Evolutionary conservation across 352 stramenopile species (phyloP), one percentile per base, ranked within the genome.

Genomic region (Peronospora farinosa): DNA sequence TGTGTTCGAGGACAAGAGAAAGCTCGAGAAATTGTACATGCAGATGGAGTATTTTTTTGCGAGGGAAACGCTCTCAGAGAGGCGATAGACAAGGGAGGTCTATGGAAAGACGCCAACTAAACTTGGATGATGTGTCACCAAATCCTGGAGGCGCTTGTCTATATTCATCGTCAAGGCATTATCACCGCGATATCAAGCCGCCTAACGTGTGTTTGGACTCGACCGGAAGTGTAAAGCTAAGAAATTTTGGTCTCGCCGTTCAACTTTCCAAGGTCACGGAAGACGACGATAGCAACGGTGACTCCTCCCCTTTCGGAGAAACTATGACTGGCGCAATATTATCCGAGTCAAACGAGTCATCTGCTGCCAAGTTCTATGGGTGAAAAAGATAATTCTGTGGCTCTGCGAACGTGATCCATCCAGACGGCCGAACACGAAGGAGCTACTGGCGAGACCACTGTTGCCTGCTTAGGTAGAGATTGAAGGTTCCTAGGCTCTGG

Each of bases 21-120:
- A 67, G 41, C 72, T 74, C 32, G 84, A 94, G 50, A 85, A 77
- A 52, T 64, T 96, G 46, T 95, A 92, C 56, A 96, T 96, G 52
- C 87, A 98, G 65, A 98, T 98, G 94, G 89, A 98, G 65, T 98
- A n/a, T n/a, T n/a, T n/a, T n/a, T 92, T 58, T 98, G 95, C 42
- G 76, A 94, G 39, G 73, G 84, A 7, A 97, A 95, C 41, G 96
- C 92, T 21, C 69, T 98, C 30, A 72, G 92, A 47, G 88, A 97
- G 37, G 76, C 98, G 30, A 98, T 98, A 51, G 93, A 98, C 58
- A 86, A 97, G 40, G 76, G 75, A 12, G 60, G 62, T 0, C 58
- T 97, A 21, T 89, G 67, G 48, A 73, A 85, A 63, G 69, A 91
- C n/a, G 67, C 75, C 1, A 78, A 93, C 51, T 90, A 95, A 51